Percentiles rank a stretch among this genome's conserved stretches.
phyloP scores from a whole-genome alignment of 495 filamentous ascomycete genomes.

The Amniculicola lignicola region DNA sequence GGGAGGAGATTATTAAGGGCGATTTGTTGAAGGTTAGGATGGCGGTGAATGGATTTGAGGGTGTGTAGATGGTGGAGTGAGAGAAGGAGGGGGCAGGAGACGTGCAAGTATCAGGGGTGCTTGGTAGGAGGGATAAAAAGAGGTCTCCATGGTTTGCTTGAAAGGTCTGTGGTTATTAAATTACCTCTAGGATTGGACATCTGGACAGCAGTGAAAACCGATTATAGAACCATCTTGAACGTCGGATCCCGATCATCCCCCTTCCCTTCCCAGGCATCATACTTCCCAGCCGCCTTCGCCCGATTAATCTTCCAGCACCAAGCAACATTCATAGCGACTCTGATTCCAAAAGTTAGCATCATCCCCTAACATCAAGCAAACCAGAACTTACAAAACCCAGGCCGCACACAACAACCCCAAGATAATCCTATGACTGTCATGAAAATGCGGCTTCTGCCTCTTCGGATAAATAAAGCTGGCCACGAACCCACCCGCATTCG shows the following conservation, averaged over 20 bases:
- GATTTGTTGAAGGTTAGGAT: slow-evolving; percentile 28
- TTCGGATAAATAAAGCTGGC: slow-evolving; percentile 59
- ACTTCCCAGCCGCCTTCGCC: slow-evolving; percentile 62
- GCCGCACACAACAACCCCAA: slow-evolving; percentile 55
- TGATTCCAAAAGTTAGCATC: slow-evolving; percentile 32
- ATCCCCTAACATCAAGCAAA: background rate
- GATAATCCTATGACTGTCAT: slow-evolving; percentile 58
- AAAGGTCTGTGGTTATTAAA: too few relatives aligned
- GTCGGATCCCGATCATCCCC: slow-evolving; percentile 65
- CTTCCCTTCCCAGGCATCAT: slow-evolving; percentile 55
- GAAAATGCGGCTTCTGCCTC: slow-evolving; percentile 44
- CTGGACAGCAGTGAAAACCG: too few relatives aligned
- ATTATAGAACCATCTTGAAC: slow-evolving; percentile 61
- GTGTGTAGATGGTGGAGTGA: too few relatives aligned
- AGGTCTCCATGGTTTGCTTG: too few relatives aligned
- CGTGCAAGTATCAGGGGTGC: too few relatives aligned
- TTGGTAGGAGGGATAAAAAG: too few relatives aligned
- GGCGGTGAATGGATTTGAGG: slow-evolving; percentile 5
- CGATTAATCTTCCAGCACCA: slow-evolving; percentile 65
- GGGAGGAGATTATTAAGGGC: slow-evolving; percentile 16
- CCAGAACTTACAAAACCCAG: slow-evolving; percentile 61
- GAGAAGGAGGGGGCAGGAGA: too few relatives aligned
- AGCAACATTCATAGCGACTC: slow-evolving; percentile 60
- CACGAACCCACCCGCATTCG: slow-evolving; percentile 52
- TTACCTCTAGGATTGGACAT: too few relatives aligned